A percentile compares a stretch with the other conserved stretches of the same genome.
Evolutionary conservation across 306 rosid species (phyloP).

Genomic region (Trichosanthes cucumerina): DNA sequence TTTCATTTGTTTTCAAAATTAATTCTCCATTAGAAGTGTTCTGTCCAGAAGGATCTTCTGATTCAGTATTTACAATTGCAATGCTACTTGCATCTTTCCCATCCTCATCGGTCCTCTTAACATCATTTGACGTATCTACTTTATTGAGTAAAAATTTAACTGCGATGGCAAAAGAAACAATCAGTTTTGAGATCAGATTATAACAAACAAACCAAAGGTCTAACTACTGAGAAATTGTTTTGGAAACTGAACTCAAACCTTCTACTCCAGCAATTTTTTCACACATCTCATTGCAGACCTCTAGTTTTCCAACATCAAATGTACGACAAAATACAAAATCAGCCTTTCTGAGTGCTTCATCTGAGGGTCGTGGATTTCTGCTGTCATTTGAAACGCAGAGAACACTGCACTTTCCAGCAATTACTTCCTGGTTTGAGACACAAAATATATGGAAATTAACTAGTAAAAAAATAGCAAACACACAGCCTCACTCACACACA

Average conservation of each 20-base stretch:
- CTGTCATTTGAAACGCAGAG: constrained; percentile 53
- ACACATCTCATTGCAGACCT: constrained; percentile 29
- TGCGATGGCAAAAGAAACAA: constrained; percentile 47
- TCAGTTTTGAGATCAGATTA: constrained; percentile 8
- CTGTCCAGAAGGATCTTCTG: constrained; percentile 17
- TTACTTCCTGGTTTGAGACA: constrained; percentile 52
- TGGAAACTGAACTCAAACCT: constrained; percentile 29
- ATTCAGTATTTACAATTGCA: constrained; percentile 19
- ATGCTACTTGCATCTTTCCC: constrained; percentile 27
- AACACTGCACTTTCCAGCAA: constrained; percentile 82
- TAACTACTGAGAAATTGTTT: neutral
- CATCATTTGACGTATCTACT: constrained; percentile 27
- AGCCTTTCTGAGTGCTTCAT: constrained; percentile 42
- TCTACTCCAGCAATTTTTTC: constrained; percentile 48
- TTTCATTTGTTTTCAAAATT: constrained; percentile 14
- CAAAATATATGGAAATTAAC: neutral
- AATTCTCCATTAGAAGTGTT: constrained; percentile 17
- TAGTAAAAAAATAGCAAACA: neutral
- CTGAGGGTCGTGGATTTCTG: constrained; percentile 50
- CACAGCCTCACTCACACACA: neutral
- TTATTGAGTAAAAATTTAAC: constrained; percentile 58
- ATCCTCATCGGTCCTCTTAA: constrained; percentile 26
- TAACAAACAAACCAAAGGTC: constrained; percentile 3
- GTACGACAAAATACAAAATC: constrained; percentile 65
- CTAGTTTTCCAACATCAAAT: constrained; percentile 49